Base-by-base conservation (phyloP, 192 early-diverging fungal species). In the Paraglomus brasilianum region DNA sequence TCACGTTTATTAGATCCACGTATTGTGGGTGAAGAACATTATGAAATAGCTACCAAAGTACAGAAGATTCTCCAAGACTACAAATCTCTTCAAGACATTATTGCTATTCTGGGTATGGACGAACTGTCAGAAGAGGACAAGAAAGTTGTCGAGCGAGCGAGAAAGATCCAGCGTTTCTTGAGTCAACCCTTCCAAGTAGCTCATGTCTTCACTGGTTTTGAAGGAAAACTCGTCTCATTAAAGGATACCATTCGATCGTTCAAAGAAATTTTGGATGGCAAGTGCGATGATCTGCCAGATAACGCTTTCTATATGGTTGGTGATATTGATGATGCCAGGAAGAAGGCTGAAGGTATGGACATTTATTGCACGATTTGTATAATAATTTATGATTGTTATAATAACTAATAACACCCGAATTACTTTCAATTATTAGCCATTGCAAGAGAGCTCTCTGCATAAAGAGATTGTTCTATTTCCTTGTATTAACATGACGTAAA, bases 161-260 rank as follows among this genome's bases (percentile, higher is more conserved):
- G 95, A 92, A 97, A 97, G 90, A 96, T 97, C 81, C 94, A 96
- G 89, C 87, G 91, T 80, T 97, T 97, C 90, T 95, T 97, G 94
- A 92, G 90, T 74, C 95, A 97, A 87, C 95, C 95, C 51, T 97
- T 97, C 89, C 88, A 90, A 56, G 94, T 95, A 64, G 95, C 95
- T 80, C 89, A 94, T 70, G 90, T 97, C 69, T 97, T 97, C 87
- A 97, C 93, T 83, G 95, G 95, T 86, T 95, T 89, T 81, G 92
- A 93, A 82, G 94, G 94, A 86, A 91, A 92, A 83, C 90, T 93
- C 74, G 94, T 97, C 71, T 78, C 83, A 41, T 79, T 88, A 51
- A 82, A 92, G 84, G 96, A 98, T 78, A 98, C 96, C 72, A 91
- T 98, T 83, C 92, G 92, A 75, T 96, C 94, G 30, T 98, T 98